Conservation (phyloP, 225 moss, liverwort and hornwort genomes). For the Bryoerythrophyllum caledonicum region DNA sequence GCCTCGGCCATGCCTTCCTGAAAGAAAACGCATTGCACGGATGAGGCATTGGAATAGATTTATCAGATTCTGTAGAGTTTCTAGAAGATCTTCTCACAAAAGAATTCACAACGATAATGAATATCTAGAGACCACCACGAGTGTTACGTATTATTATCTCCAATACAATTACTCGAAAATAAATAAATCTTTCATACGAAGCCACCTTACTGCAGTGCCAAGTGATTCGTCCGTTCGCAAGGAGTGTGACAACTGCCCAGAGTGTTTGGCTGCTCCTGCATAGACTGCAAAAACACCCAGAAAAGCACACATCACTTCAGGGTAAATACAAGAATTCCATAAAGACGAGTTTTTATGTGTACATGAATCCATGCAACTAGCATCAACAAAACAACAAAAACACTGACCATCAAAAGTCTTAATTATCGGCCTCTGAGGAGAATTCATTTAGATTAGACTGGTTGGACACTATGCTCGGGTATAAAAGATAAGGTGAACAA, state of each 20-base stretch:
- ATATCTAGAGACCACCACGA: neutral
- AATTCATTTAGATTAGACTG: neutral
- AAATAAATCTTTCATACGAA: constrained; percentile 1
- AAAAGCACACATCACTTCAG: constrained; percentile 4
- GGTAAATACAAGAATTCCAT: constrained; percentile 12
- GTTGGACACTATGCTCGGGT: neutral
- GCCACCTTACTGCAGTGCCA: constrained; percentile 31
- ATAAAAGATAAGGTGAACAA: constrained; percentile 8
- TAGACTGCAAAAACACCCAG: constrained; percentile 22
- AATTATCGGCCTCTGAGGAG: neutral
- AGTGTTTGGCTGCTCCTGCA: constrained; percentile 15
- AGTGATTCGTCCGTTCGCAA: constrained; percentile 30
- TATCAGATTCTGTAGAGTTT: neutral
- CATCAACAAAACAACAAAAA: constrained; percentile 9
- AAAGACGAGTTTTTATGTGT: neutral
- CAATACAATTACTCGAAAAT: neutral
- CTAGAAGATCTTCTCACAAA: neutral
- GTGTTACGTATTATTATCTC: neutral
- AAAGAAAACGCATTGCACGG: constrained; percentile 5
- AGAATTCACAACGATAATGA: neutral
- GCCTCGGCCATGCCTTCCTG: constrained; percentile 41
- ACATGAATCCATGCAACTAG: constrained; percentile 1
- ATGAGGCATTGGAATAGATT: neutral
- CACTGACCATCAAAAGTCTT: neutral
- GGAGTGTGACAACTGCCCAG: constrained; percentile 28